Percentiles rank a stretch among this genome's conserved stretches.
These are phyloP conservation scores for Penicillium sp. DNA, from an alignment of 2,329 filamentous ascomycete genomes.

Conservation along the genomic window DNA sequence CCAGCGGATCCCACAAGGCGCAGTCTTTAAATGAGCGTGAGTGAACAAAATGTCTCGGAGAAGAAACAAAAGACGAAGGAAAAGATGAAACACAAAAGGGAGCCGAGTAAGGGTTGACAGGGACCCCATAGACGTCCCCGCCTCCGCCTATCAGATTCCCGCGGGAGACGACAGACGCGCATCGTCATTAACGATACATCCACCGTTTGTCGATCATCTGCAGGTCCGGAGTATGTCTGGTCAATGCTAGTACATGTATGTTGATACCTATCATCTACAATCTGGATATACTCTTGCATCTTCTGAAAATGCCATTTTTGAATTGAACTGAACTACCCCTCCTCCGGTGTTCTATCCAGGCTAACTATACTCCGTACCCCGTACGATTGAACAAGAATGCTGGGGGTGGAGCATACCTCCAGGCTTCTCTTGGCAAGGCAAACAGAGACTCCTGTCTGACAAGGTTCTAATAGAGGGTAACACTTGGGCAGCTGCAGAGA, in stretches of 20 bases:
- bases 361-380: too few relatives aligned
- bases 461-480: too few relatives aligned
- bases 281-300: too few relatives aligned
- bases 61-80: conserved; percentile 2
- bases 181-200: conserved; percentile 23
- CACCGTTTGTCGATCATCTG: conserved; percentile 25
- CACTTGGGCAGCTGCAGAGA: too few relatives aligned
- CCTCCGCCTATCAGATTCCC: conserved; percentile 25
- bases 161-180: conserved; percentile 11
- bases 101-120: conserved; percentile 19
- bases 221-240: not conserved
- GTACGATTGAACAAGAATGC: too few relatives aligned
- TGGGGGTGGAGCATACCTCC: too few relatives aligned
- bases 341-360: too few relatives aligned
- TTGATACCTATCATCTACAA: not conserved
- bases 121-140: conserved; percentile 6
- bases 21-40: not conserved
- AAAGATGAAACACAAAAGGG: conserved; percentile 20
- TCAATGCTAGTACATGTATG: not conserved
- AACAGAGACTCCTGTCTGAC: too few relatives aligned
- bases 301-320: too few relatives aligned
- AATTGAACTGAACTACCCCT: too few relatives aligned
- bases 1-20: not conserved
- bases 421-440: too few relatives aligned
- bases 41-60: not conserved